Evolutionary conservation across 2,329 filamentous ascomycete species (phyloP).

Genomic region (Arachnopeziza araneosa): DNA sequence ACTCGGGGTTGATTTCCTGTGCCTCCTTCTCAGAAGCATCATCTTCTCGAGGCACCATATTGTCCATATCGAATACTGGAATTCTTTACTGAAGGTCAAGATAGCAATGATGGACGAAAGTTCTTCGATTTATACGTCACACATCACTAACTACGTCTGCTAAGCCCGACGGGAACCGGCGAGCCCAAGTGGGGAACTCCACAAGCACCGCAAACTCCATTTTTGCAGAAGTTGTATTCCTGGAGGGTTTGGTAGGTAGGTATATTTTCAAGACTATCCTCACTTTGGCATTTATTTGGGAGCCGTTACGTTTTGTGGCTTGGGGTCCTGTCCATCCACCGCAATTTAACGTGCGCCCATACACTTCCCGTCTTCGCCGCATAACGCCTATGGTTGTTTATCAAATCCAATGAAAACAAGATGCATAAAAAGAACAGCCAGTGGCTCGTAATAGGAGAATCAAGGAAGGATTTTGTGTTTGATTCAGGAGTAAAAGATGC

Average conservation of each 20-base stretch:
- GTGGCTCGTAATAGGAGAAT: too few species aligned
- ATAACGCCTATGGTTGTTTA: too few species aligned
- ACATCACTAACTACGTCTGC: neutral
- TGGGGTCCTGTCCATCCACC: neutral
- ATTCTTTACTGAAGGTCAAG: neutral
- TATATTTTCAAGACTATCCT: neutral
- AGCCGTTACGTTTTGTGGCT: neutral
- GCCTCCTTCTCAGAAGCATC: conserved; percentile 8
- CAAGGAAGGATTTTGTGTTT: too few species aligned
- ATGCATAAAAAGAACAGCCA: too few species aligned
- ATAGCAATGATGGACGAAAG: neutral
- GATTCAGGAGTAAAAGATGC: too few species aligned
- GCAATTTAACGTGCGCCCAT: neutral
- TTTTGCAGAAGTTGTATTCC: neutral
- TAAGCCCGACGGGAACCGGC: neutral
- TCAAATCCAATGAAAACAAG: too few species aligned
- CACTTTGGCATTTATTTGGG: neutral
- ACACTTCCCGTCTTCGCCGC: too few species aligned
- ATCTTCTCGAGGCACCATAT: conserved; percentile 6
- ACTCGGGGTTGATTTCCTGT: conserved; percentile 27
- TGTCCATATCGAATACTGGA: neutral
- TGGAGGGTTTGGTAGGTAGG: too few species aligned
- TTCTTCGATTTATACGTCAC: neutral
- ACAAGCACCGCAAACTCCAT: neutral
- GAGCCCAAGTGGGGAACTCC: neutral